Evolutionary conservation across 495 filamentous ascomycete genomes (phyloP), one percentile per base, ranked within the genome.

Genomic region (Evansstolkia leycettana): DNA sequence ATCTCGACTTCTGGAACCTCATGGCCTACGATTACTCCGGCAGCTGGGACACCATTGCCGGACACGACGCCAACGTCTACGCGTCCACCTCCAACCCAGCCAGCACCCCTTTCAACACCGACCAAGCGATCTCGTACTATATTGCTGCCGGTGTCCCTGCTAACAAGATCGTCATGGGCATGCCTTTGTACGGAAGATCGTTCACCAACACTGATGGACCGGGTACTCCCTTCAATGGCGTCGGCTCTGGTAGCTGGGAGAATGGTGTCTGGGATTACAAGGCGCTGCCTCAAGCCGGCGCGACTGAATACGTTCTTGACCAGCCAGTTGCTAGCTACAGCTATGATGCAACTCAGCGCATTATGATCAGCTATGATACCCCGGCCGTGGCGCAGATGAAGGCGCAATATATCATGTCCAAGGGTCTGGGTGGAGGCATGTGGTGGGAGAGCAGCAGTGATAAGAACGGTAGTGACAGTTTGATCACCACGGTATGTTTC

Each of bases 371-470:
- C 38, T 94, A 85, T 51, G 87, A 94, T 41, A 81, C 67, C 5
- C 63, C 73, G 0, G 55, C 57, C 7, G 71, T 77, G 34, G 76
- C 73, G 0, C 46, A 51, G 28, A 33, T 48, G 35, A 94, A 94
- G 62, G 72, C 69, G 1, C 51, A 59, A 31, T 94, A 81, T 46
- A 69, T 94, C 33, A 52, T 59, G 42, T 37, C 63, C 10, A 67
- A 64, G 33, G 69, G 73, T 5, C 65, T 94, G 6, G 85, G 82
- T 2, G 85, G 88, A 9, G 78, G 70, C 0, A 89, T 94, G 75
- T 94, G 83, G 71, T 95, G 88, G 87, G 87, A 94, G 59, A 76
- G 73, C 16, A 82, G 75, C 50, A 76, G 73, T 16, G 88, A 94
- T 50, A 75, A 67, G 42, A 46, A 31, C 0, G 76, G 68, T 1